These are phyloP conservation scores for Hanseniaspora valbyensis DNA, from an alignment of 805 yeast genomes.

Conservation along the genomic window DNA sequence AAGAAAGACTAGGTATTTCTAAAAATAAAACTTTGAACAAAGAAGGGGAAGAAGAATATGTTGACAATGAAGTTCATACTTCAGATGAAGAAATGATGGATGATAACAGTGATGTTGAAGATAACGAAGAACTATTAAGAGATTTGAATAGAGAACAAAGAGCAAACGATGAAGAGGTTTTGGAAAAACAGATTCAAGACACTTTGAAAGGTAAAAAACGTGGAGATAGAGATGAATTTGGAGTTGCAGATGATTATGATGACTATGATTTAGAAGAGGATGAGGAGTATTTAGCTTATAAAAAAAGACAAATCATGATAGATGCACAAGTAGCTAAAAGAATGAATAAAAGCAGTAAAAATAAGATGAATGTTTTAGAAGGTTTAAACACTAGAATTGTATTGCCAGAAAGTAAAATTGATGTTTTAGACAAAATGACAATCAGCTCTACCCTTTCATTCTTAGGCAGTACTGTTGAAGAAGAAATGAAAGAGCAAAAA, in stretches of 20 bases:
- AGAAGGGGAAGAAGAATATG: slow-evolving; percentile 19
- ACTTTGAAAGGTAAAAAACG: slow-evolving; percentile 17
- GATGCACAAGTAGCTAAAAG: background rate
- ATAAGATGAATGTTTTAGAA: slow-evolving; percentile 5
- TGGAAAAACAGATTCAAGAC: slow-evolving; percentile 16
- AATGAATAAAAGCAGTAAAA: slow-evolving; percentile 10
- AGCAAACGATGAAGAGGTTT: background rate
- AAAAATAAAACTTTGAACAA: background rate
- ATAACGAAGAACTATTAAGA: slow-evolving; percentile 22
- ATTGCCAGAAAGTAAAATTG: slow-evolving; percentile 9
- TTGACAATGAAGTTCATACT: slow-evolving; percentile 8
- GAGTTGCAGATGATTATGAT: slow-evolving; percentile 17
- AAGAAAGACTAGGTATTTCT: background rate
- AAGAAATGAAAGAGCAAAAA: background rate
- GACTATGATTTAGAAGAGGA: slow-evolving; percentile 15
- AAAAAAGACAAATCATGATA: slow-evolving; percentile 3
- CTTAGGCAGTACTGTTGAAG: slow-evolving; percentile 1
- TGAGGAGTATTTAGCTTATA: slow-evolving; percentile 14
- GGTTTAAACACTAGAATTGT: background rate
- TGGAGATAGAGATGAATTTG: slow-evolving; percentile 18
- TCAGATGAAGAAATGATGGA: slow-evolving; percentile 16
- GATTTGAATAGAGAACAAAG: slow-evolving; percentile 22
- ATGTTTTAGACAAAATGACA: slow-evolving; percentile 4
- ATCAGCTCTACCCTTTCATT: slow-evolving; percentile 9
- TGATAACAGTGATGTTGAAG: slow-evolving; percentile 21